Conservation (phyloP, 2,329 filamentous ascomycete genomes). For the Venturiaceae sp. region DNA sequence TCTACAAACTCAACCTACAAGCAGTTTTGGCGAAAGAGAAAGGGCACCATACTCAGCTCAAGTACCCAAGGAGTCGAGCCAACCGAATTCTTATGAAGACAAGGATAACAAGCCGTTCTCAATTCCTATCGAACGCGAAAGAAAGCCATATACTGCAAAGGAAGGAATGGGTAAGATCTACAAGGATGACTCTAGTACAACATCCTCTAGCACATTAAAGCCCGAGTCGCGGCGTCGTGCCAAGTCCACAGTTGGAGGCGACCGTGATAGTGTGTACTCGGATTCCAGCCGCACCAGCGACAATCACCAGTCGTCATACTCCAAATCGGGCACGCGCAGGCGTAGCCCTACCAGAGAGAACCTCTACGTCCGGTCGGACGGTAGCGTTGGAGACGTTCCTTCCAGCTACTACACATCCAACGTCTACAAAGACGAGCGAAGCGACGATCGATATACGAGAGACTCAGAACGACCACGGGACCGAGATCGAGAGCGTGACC, state of each 20-base stretch:
- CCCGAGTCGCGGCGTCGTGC: slow-evolving; percentile 1
- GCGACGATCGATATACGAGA: slow-evolving; percentile 2
- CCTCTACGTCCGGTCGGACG: not conserved
- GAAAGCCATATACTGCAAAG: slow-evolving; percentile 53
- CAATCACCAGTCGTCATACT: not conserved
- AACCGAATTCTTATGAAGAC: slow-evolving; percentile 4
- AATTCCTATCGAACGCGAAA: slow-evolving; percentile 52
- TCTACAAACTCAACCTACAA: not conserved
- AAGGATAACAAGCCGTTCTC: slow-evolving; percentile 11
- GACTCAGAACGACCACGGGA: not conserved
- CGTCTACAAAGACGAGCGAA: slow-evolving; percentile 3
- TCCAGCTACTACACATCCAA: slow-evolving; percentile 4
- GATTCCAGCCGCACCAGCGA: not conserved
- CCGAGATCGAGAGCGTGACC: slow-evolving; percentile 2
- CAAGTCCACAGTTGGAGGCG: not conserved
- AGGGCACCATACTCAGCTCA: not conserved
- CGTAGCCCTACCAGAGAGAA: slow-evolving; percentile 3
- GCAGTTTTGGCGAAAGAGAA: slow-evolving; percentile 1
- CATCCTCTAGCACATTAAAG: slow-evolving; percentile 1
- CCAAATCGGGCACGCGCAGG: not conserved
- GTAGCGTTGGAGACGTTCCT: not conserved
- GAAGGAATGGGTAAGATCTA: slow-evolving; percentile 51
- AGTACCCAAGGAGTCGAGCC: not conserved
- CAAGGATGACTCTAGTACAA: slow-evolving; percentile 23
- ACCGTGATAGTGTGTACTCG: slow-evolving; percentile 1